Evolutionary conservation across 371 early-diverging fungal genomes (phyloP).

Genomic region (Apophysomyces ossiformis): DNA sequence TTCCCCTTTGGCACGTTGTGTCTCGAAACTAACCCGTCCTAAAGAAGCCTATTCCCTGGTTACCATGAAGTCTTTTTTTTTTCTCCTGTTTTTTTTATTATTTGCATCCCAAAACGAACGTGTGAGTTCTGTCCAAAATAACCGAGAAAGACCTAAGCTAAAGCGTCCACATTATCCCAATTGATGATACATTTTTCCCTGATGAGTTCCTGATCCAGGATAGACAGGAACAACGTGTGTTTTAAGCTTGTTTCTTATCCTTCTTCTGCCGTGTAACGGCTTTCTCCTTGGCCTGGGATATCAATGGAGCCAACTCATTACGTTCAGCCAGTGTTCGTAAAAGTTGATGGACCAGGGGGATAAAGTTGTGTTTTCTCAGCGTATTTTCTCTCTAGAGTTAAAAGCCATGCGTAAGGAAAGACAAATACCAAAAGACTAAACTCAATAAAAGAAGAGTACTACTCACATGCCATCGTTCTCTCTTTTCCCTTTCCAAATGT

Average conservation of each 20-base stretch:
- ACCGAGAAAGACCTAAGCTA: neutral
- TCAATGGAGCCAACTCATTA: conserved; percentile 56
- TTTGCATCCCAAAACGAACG: too few species aligned
- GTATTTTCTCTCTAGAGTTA: conserved; percentile 67
- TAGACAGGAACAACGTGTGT: neutral
- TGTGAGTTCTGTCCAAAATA: too few species aligned
- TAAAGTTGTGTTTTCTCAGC: conserved; percentile 81
- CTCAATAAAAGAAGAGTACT: neutral
- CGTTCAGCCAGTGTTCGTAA: conserved; percentile 69
- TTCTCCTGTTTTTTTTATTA: too few species aligned
- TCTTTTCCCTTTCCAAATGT: conserved; percentile 53
- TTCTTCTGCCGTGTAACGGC: conserved; percentile 22
- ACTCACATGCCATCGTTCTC: conserved; percentile 56
- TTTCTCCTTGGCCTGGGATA: conserved; percentile 61
- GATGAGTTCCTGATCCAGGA: neutral
- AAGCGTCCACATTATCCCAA: neutral
- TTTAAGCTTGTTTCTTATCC: conserved; percentile 10
- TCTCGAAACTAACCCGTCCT: too few species aligned
- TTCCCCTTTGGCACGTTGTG: too few species aligned
- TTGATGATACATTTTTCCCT: too few species aligned
- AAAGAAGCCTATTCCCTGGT: too few species aligned
- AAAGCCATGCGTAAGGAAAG: neutral
- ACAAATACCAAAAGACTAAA: neutral
- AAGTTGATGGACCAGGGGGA: conserved; percentile 77
- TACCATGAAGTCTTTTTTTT: too few species aligned